These are phyloP conservation scores for Vinca minor DNA, from an alignment of 257 asterid genomes.

Conservation along the genomic window DNA sequence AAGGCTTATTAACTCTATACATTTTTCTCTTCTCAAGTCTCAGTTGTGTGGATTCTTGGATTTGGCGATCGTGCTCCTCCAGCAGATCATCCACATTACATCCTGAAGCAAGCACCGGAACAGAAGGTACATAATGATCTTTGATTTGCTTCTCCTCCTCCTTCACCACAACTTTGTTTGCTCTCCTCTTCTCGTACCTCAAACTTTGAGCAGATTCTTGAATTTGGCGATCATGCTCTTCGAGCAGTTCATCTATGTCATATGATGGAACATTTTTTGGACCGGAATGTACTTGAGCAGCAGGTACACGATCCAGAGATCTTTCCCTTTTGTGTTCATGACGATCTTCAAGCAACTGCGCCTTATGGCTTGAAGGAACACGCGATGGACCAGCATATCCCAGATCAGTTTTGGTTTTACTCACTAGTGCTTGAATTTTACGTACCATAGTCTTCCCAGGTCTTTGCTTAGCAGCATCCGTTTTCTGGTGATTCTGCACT, in stretches of 20 bases:
- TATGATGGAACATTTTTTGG: neutral
- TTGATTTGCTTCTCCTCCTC: slow-evolving; percentile 1
- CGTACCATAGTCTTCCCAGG: neutral
- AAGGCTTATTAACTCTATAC: no score
- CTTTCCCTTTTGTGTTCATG: neutral
- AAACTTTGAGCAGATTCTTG: slow-evolving; percentile 8
- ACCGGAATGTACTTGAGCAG: neutral
- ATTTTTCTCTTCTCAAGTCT: neutral
- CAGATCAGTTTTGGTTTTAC: neutral
- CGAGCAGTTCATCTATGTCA: no score
- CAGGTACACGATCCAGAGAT: neutral
- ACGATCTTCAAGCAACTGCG: neutral
- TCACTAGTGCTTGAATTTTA: neutral
- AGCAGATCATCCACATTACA: slow-evolving; percentile 10
- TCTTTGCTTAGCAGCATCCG: neutral
- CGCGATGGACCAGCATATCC: neutral
- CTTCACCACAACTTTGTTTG: neutral
- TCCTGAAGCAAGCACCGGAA: neutral
- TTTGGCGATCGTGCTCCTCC: slow-evolving; percentile 14
- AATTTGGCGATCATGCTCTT: slow-evolving; percentile 16
- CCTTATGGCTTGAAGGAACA: neutral
- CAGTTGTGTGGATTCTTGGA: slow-evolving; percentile 7
- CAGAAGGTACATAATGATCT: neutral
- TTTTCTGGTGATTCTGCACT: neutral
- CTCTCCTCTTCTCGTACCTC: slow-evolving; percentile 12